Evolutionary conservation across 1,284 basidiomycete species (phyloP), one percentile per base, ranked within the genome.

Genomic region (Mycosarcoma maydis): DNA sequence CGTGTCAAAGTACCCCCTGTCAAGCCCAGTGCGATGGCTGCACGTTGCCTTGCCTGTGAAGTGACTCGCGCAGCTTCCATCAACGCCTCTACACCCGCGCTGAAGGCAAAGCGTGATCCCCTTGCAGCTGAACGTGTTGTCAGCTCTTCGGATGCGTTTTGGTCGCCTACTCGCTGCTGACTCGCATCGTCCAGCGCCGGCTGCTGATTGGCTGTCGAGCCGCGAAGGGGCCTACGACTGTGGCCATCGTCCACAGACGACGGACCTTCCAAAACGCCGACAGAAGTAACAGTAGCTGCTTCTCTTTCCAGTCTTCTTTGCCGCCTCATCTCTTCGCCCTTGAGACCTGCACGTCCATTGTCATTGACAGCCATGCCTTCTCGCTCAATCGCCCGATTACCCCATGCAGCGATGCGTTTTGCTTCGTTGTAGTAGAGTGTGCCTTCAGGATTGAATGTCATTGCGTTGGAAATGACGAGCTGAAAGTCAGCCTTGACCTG

Each of bases 371-470:
- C 68, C 68, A 68, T 60, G 14, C 65, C 73, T 45, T 80, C 78
- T 29, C 75, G 55, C 22, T 59, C 67, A 38, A 79, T 77, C 2
- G 76, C 77, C 7, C 71, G 60, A 32, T 47, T 56, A 29, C 75
- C 76, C 77, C 78, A 81, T 14, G 54, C 38, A 9, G 58, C 60
- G 22, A 81, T 60, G 16, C 73, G 69, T 34, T 73, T 73, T 16
- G 78, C 80, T 26, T 78, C 74, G 20, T 71, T 71, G 55, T 77
- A 68, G 44, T 74, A 80, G 29, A 80, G 72, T 14, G 75, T 73
- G 17, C 71, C 64, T 3, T 75, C 68, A 1, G 77, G 77, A 23
- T 81, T 81, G 64, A 80, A 81, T 3, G 57, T 62, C 68, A 71
- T 70, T 5, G 78, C 76, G 27, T 81, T 81, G 13, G 48, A 44